These are phyloP conservation scores for Zopfia rhizophila DNA, from an alignment of 2,329 filamentous ascomycete species.

Conservation along the genomic window DNA sequence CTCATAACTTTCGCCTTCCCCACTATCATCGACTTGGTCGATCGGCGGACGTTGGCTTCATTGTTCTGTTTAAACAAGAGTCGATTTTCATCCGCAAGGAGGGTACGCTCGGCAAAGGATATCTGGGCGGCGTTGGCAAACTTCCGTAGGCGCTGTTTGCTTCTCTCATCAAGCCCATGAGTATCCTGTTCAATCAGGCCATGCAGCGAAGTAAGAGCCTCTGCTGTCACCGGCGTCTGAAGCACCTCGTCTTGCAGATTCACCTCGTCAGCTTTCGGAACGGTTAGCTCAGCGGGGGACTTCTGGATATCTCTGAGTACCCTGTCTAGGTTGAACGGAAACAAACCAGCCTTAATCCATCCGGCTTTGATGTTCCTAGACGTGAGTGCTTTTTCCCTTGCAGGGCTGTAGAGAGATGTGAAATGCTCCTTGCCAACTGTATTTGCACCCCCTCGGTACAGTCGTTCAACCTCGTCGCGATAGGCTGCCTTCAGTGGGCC, in stretches of 20 bases:
- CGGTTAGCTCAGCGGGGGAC: slow-evolving; percentile 24
- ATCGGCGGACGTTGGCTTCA: slow-evolving; percentile 33
- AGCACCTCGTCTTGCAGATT: slow-evolving; percentile 4
- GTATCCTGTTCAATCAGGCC: slow-evolving; percentile 22
- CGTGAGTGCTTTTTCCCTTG: slow-evolving; percentile 29
- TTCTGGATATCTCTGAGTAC: slow-evolving; percentile 38
- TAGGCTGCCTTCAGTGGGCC: slow-evolving; percentile 33
- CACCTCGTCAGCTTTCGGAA: slow-evolving; percentile 4
- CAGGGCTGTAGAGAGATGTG: slow-evolving; percentile 34
- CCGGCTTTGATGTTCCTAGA: slow-evolving; percentile 39
- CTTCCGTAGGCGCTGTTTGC: slow-evolving; percentile 26
- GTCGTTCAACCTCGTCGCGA: slow-evolving; percentile 33
- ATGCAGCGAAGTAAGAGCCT: too few species aligned
- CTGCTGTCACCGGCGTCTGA: slow-evolving; percentile 34
- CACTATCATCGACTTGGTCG: slow-evolving; percentile 25
- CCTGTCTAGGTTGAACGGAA: slow-evolving; percentile 38
- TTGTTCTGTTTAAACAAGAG: slow-evolving; percentile 41
- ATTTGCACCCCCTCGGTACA: slow-evolving; percentile 27
- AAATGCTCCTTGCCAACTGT: slow-evolving; percentile 37
- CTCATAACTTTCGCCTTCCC: slow-evolving; percentile 33
- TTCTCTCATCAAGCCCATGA: slow-evolving; percentile 15
- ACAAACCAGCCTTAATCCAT: slow-evolving; percentile 34
- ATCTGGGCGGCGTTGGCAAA: slow-evolving; percentile 34
- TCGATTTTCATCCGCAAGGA: slow-evolving; percentile 38
- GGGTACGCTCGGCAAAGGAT: slow-evolving; percentile 32